A percentile compares a stretch with the other conserved stretches of the same genome.
phyloP scores from a whole-genome alignment of 129 eudicot genomes.

The Helianthus annuus region HanXRQr2.0-SUNRISE NC_035437.2:107429222-107429721 shows the following conservation, averaged over 20 bases:
- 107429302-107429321: conserved; percentile 85
- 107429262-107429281: conserved; percentile 83
- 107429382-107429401: background rate
- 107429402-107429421: background rate
- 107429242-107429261: conserved; percentile 92
- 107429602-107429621: conserved; percentile 90
- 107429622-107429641: conserved; percentile 93
- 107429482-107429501: conserved; percentile 90
- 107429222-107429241: conserved; percentile 94
- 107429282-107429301: conserved; percentile 76
- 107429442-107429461: background rate
- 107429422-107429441: background rate
- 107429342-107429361: conserved; percentile 83
- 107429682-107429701: conserved; percentile 93
- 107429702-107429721: conserved; percentile 97
- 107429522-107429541: conserved; percentile 94
- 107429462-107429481: conserved; percentile 92
- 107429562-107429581: conserved; percentile 90
- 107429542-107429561: conserved; percentile 88
- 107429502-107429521: conserved; percentile 85
- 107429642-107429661: conserved; percentile 93
- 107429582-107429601: conserved; percentile 94
- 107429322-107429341: conserved; percentile 97
- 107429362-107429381: conserved; percentile 69
- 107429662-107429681: conserved; percentile 92